These are phyloP conservation scores for Aurantiochytrium sp. DNA, from an alignment of 108 stramenopile species.

Conservation along the genomic window DNA sequence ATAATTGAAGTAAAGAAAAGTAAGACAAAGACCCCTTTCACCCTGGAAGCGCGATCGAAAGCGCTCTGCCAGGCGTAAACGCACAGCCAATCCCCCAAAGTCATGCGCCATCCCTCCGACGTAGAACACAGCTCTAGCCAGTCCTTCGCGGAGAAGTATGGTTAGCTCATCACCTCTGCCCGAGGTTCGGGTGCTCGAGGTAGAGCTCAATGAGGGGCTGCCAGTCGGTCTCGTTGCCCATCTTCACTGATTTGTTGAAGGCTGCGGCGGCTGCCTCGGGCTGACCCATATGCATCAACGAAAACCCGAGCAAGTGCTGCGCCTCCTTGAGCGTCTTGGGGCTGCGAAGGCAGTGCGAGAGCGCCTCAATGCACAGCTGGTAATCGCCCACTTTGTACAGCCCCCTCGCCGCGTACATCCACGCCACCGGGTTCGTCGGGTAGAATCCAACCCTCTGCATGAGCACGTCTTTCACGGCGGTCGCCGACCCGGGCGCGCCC, in stretches of 20 bases:
- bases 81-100: too few relatives aligned
- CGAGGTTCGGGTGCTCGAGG: neutral
- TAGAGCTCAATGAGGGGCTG: slow-evolving; percentile 23
- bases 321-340: slow-evolving; percentile 1
- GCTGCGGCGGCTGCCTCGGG: neutral
- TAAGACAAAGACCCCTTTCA: too few relatives aligned
- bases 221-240: slow-evolving; percentile 20
- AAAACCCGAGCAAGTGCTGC: slow-evolving; percentile 18
- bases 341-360: neutral
- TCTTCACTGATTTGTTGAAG: neutral
- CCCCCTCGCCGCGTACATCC: neutral
- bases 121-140: too few relatives aligned
- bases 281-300: neutral
- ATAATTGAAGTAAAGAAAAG: too few relatives aligned
- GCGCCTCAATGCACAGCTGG: slow-evolving; percentile 4
- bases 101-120: neutral
- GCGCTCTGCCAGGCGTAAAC: too few relatives aligned
- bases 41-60: too few relatives aligned
- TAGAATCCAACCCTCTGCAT: slow-evolving; percentile 13
- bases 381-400: slow-evolving; percentile 4
- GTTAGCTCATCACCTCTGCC: neutral
- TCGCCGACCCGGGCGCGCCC: neutral
- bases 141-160: too few relatives aligned
- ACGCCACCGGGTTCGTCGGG: neutral
- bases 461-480: neutral